A percentile compares a stretch with the other conserved stretches of the same genome.
Evolutionary conservation across 2,329 filamentous ascomycete genomes (phyloP).

Genomic region (Talaromyces sp.): DNA sequence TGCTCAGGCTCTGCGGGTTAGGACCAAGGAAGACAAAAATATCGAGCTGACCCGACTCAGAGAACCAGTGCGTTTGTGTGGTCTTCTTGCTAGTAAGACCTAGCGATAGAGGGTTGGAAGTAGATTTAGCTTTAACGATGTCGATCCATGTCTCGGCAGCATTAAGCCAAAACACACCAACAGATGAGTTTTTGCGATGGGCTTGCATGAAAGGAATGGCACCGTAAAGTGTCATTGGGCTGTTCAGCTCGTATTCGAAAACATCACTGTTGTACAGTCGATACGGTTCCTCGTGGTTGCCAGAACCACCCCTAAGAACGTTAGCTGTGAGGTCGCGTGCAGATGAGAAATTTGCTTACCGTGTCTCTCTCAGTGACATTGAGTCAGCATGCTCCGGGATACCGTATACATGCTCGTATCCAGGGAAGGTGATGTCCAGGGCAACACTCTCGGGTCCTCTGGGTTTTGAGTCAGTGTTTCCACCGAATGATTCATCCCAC

Average conservation of each 20-base stretch:
- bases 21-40: slow-evolving; percentile 93
- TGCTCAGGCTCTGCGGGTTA: slow-evolving; percentile 75
- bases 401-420: slow-evolving; percentile 88
- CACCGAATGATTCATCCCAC: slow-evolving; percentile 97
- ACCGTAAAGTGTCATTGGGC: slow-evolving; percentile 98
- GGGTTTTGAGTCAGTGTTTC: slow-evolving; percentile 94
- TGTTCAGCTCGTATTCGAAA: slow-evolving; percentile 95
- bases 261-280: slow-evolving; percentile 94
- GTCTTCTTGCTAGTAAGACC: slow-evolving; percentile 66
- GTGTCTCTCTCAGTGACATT: slow-evolving; percentile 83
- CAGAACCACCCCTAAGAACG: slow-evolving; percentile 64
- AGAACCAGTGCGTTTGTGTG: slow-evolving; percentile 95
- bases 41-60: slow-evolving; percentile 83
- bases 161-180: slow-evolving; percentile 97
- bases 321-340: slow-evolving; percentile 22
- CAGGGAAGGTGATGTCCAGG: slow-evolving; percentile 86
- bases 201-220: slow-evolving; percentile 97
- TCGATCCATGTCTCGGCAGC: slow-evolving; percentile 97
- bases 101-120: slow-evolving; percentile 72
- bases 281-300: slow-evolving; percentile 85
- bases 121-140: slow-evolving; percentile 73
- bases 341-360: slow-evolving; percentile 40
- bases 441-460: slow-evolving; percentile 87
- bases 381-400: slow-evolving; percentile 91
- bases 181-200: slow-evolving; percentile 86